Evolutionary conservation across 1,139 yeast genomes (phyloP), one percentile per base, ranked within the genome.

Genomic region (Sugiyamaella grinbergsii): DNA sequence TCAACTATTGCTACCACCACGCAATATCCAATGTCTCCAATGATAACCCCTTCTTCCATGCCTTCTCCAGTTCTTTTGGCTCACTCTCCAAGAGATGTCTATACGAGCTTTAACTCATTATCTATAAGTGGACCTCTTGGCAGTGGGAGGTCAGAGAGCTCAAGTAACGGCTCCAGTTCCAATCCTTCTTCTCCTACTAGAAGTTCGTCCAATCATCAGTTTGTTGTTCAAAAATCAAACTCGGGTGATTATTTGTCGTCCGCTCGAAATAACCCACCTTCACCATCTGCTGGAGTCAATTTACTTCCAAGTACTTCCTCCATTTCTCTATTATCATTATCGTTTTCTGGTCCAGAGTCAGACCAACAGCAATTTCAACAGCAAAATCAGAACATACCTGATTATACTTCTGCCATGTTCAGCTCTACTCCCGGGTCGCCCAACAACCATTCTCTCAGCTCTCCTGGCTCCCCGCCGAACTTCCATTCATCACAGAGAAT

Each of bases 251-350:
- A 33, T n/a, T 24, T 39, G 10, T 29, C 44, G 19, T 39, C 29
- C 32, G 23, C 32, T 16, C 40, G 40, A 19, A 22, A 48, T n/a
- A 29, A 10, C 18, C 47, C 33, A 16, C 18, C 52, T 18, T 44
- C 39, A 10, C 47, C 39, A 23, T 50, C 51, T 22, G 26, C 46
- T 16, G 32, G 47, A 6, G 36, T 46, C 28, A 33, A 43, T 16
- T 42, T 58, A 15, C 51, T 58, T 7, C 61, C 61, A 28, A 54
- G 58, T 44, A 58, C 61, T 2, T 58, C 62, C 3, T 50, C 61
- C 16, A 58, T 58, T 10, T 58, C 62, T 2, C 46, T 58, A 28
- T 50, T 58, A 29, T 56, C 60, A n/a, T 50, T 58, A 29, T 58
- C 62, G 15, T 56, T 56, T 42, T 47, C 53, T 29, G 43, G 37